A percentile compares a stretch with the other conserved stretches of the same genome.
These are phyloP conservation scores for Phaffomyces thermotolerans DNA, from an alignment of 805 yeast species.

Conservation along the genomic window DNA sequence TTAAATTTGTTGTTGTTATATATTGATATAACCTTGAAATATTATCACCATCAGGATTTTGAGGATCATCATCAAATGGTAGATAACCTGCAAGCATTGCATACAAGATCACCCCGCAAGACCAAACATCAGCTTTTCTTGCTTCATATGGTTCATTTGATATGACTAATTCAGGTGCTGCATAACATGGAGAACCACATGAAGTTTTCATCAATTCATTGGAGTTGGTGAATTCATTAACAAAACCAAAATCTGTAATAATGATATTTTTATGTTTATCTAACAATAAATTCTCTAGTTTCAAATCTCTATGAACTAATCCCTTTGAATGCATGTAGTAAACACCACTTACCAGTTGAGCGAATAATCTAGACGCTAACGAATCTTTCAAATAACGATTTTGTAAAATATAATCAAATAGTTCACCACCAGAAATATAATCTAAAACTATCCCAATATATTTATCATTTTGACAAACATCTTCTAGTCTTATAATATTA, in stretches of 20 bases:
- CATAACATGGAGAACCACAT: constrained; percentile 97
- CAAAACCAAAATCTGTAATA: constrained; percentile 79
- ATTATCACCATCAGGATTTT: constrained; percentile 93
- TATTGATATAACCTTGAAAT: constrained; percentile 86
- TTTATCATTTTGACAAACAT: constrained; percentile 87
- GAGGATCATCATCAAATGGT: constrained; percentile 96
- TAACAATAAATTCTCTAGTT: constrained; percentile 61
- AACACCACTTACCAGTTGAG: constrained; percentile 91
- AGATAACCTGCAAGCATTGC: constrained; percentile 97
- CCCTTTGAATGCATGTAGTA: constrained; percentile 71
- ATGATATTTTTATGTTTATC: constrained; percentile 54
- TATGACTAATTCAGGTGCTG: constrained; percentile 94
- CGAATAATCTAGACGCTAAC: constrained; percentile 79
- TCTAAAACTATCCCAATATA: constrained; percentile 95
- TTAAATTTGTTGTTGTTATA: constrained; percentile 83
- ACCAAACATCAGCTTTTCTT: constrained; percentile 93
- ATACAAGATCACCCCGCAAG: constrained; percentile 89
- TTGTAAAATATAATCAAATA: constrained; percentile 84
- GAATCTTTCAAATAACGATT: constrained; percentile 83
- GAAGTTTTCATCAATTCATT: constrained; percentile 86
- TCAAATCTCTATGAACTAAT: constrained; percentile 65
- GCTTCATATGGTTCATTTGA: constrained; percentile 86
- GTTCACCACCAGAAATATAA: constrained; percentile 96
- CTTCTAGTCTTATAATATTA: constrained; percentile 84
- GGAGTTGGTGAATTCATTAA: constrained; percentile 59